Evolutionary conservation across 2,329 filamentous ascomycete species (phyloP), one percentile per base, ranked within the genome.

Genomic region (Hypocrella siamensis): DNA sequence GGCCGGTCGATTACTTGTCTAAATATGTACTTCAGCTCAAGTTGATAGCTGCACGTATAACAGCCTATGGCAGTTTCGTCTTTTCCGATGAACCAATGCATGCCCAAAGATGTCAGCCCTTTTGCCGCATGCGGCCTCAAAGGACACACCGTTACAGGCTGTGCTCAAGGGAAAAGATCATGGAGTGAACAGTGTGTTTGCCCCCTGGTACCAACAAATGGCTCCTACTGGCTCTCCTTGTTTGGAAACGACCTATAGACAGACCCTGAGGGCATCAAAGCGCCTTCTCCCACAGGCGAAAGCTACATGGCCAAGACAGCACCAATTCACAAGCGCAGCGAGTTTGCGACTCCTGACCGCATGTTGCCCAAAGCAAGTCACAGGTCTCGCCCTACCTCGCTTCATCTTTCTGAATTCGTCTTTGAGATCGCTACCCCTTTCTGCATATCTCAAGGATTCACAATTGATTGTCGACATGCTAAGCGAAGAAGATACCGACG

Each of bases 51-150:
- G 15, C n/a, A 7, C 15, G 25, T 12, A 26, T 26, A 24, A 21
- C 34, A 36, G 28, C 29, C 29, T 25, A 34, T 15, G 17, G 15
- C 27, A 28, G 17, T 17, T 17, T 18, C 27, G 17, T 18, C 16
- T 10, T 5, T 16, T n/a, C 15, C 17, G 25, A 28, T 22, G 25
- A 28, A 32, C 21, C 28, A 32, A 16, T 22, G 15, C n/a, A 25
- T 24, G 29, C 16, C 16, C 19, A 37, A 27, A 31, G 24, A 28
- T 6, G 26, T 14, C 25, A 14, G 25, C 25, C n/a, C 19, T 28
- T 26, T 16, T 36, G 42, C 40, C 40, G 32, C 37, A 40, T 41
- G 28, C 39, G 35, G 36, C 35, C 30, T 40, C 39, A 38, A 44
- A 42, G 34, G 28, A 17, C 31, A 31, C 19, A 22, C 30, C 28